Percentiles rank a stretch among this genome's conserved stretches.
Conservation (phyloP, 495 filamentous ascomycete genomes). For the Emericellopsis terricola region DNA sequence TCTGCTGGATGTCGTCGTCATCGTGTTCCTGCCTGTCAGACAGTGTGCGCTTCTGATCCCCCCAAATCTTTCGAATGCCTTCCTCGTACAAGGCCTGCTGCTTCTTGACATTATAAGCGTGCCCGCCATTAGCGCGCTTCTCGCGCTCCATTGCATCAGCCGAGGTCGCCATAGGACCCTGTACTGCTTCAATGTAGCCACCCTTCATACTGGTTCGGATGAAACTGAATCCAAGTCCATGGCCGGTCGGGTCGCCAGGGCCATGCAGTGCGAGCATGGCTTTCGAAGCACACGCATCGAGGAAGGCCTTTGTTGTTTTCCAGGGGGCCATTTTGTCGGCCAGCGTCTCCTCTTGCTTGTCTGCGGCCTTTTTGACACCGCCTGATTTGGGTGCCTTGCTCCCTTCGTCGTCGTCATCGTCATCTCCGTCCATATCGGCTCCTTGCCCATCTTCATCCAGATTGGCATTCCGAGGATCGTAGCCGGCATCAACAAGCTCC, state of each 20-base stretch:
- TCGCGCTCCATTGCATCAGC: slow-evolving; percentile 45
- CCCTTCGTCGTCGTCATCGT: slow-evolving; percentile 33
- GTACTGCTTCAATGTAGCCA: slow-evolving; percentile 78
- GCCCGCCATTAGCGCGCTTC: slow-evolving; percentile 77
- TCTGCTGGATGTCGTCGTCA: slow-evolving; percentile 47
- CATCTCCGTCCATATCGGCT: slow-evolving; percentile 13
- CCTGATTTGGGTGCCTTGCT: slow-evolving; percentile 10
- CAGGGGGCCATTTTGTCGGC: slow-evolving; percentile 69
- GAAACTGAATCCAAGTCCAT: slow-evolving; percentile 86
- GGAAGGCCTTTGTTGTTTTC: slow-evolving; percentile 87
- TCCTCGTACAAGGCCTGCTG: slow-evolving; percentile 83
- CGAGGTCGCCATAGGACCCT: slow-evolving; percentile 73
- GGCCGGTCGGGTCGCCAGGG: slow-evolving; percentile 86
- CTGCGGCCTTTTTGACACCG: slow-evolving; percentile 1
- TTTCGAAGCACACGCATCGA: slow-evolving; percentile 83
- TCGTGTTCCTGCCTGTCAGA: slow-evolving; percentile 35
- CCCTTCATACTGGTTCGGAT: slow-evolving; percentile 98
- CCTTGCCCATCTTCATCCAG: slow-evolving; percentile 29
- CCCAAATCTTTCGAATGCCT: slow-evolving; percentile 79
- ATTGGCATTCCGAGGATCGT: slow-evolving; percentile 42
- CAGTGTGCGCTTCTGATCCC: slow-evolving; percentile 62
- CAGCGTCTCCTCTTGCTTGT: slow-evolving; percentile 46
- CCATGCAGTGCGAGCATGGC: slow-evolving; percentile 93
- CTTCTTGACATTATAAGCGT: slow-evolving; percentile 88
- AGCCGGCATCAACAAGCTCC: slow-evolving; percentile 58